These are phyloP conservation scores for Sideroxylon spinosum DNA, from an alignment of 179 eudicot genomes.

Conservation along the genomic window DNA sequence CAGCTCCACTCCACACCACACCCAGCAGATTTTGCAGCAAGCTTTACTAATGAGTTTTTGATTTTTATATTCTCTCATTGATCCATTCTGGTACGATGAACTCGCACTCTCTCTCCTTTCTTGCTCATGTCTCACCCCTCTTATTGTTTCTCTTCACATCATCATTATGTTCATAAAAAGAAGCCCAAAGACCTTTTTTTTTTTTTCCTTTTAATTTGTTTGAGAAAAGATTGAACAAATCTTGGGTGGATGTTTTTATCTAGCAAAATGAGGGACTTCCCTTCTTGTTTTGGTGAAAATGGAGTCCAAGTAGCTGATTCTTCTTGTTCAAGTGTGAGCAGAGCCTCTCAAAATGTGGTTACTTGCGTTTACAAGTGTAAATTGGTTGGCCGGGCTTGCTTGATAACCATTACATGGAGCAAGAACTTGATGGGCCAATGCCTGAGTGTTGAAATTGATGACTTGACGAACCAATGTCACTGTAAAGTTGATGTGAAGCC, in stretches of 20 bases:
- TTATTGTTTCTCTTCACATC: background rate
- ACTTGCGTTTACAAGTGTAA: slow-evolving; percentile 39
- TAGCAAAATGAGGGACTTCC: slow-evolving; percentile 47
- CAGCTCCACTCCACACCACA: background rate
- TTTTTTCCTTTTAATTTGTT: no score
- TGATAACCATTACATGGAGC: slow-evolving; percentile 39
- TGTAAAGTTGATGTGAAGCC: slow-evolving; percentile 48
- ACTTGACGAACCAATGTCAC: slow-evolving; percentile 33
- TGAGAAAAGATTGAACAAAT: background rate
- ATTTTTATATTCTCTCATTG: slow-evolving; percentile 11
- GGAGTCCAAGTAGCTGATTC: slow-evolving; percentile 53
- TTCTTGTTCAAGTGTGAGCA: slow-evolving; percentile 38
- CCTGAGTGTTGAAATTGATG: slow-evolving; percentile 39
- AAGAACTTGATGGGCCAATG: slow-evolving; percentile 50
- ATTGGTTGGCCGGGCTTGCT: slow-evolving; percentile 37
- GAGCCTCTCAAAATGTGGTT: slow-evolving; percentile 35
- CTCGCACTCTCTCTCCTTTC: slow-evolving; percentile 12
- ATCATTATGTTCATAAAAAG: no score
- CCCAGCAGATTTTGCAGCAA: slow-evolving; percentile 1
- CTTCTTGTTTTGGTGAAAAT: slow-evolving; percentile 58
- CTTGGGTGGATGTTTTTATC: background rate
- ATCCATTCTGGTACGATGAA: slow-evolving; percentile 16
- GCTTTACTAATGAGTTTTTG: slow-evolving; percentile 19
- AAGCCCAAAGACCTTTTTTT: slow-evolving; percentile 9
- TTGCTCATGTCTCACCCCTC: background rate